Evolutionary conservation across 495 filamentous ascomycete genomes (phyloP), one percentile per base, ranked within the genome.

Genomic region (Penicillium flavigenum): DNA sequence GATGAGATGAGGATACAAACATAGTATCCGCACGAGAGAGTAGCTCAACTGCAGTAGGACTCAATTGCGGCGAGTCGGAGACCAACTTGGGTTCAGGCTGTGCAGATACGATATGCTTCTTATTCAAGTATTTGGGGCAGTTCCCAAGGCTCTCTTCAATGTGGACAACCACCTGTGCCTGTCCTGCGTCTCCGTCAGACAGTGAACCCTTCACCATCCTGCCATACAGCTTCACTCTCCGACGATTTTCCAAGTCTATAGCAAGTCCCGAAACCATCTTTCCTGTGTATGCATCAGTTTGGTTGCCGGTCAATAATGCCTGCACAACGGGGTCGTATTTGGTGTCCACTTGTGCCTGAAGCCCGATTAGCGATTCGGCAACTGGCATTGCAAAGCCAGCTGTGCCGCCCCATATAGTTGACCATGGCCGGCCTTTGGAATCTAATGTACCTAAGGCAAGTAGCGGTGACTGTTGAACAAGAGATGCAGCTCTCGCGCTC

Each of bases 101-200:
- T 32, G 79, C 76, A 3, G 83, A 79, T 5, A 75, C 51, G 41
- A 92, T 83, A 24, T 76, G 75, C 65, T 88, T 90, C 58, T 81
- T 81, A 71, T 91, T 92, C 20, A 94, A 59, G 60, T 95, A 93
- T 72, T 93, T 95, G 0, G 90, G 90, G 64, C 89, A 93, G 58
- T 92, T 92, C 12, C 80, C 86, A 32, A 94, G 64, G 66, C 81
- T 86, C 62, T 87, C 86, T 53, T 88, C 80, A 54, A 92, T 82
- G 34, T 78, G 75, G 26, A 90, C 75, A 5, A 82, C 81, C 14
- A 92, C 57, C 62, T 91, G 86, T n/a, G 85, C 71, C 49, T 88
- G 77, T 44, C 60, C 65, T 22, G 59, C 27, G 4, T 51, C 62
- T 20, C 39, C 62, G 5, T 59, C 61, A n/a, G 57, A 54, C 12